Percentiles rank a stretch among this genome's conserved stretches.
phyloP scores from a whole-genome alignment of 306 rosid species.

The Vigna nakashimae region DNA sequence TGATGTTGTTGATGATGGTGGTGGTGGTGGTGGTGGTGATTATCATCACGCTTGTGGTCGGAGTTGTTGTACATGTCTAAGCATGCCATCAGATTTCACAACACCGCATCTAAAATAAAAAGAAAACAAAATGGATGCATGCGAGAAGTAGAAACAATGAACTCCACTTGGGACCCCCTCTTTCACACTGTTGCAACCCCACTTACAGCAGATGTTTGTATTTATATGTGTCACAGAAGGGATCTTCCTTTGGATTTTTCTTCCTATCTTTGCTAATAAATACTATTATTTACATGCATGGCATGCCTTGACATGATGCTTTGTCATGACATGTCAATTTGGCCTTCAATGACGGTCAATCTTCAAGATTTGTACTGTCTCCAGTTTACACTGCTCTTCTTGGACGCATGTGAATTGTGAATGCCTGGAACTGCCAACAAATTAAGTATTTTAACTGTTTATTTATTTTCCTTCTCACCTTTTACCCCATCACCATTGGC shows the following conservation, averaged over 20 bases:
- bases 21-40: constrained; percentile 35
- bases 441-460: constrained; percentile 24
- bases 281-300: constrained; percentile 45
- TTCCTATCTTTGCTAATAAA: neutral
- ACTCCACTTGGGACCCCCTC: constrained; percentile 57
- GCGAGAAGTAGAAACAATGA: constrained; percentile 42
- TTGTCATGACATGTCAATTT: constrained; percentile 68
- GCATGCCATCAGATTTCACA: constrained; percentile 81
- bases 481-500: constrained; percentile 31
- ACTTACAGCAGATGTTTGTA: constrained; percentile 46
- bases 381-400: constrained; percentile 47
- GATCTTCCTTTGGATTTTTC: constrained; percentile 17
- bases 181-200: constrained; percentile 44
- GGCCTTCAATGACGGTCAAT: constrained; percentile 57
- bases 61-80: constrained; percentile 86
- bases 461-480: constrained; percentile 9
- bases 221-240: constrained; percentile 51
- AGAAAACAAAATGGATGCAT: constrained; percentile 39
- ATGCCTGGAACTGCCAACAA: constrained; percentile 46
- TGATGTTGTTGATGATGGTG: constrained; percentile 42
- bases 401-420: constrained; percentile 50
- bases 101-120: constrained; percentile 37
- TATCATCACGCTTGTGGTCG: constrained; percentile 55
- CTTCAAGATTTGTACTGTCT: constrained; percentile 48
- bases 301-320: constrained; percentile 65